These are phyloP conservation scores for Vitis vinifera DNA, from an alignment of 164 flowering plant genomes.

Conservation along the genomic window ASM3070453v1 NC_081810.1:7764001-7764500, in stretches of 20 bases:
- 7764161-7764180: slow-evolving; percentile 1
- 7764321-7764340: no score
- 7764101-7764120: no score
- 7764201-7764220: slow-evolving; percentile 23
- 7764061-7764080: no score
- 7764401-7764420: slow-evolving; percentile 10
- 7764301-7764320: neutral
- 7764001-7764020: no score
- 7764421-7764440: slow-evolving; percentile 19
- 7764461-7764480: slow-evolving; percentile 22
- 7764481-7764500: neutral
- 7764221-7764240: slow-evolving; percentile 15
- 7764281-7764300: no score
- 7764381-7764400: neutral
- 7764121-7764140: no score
- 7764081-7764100: neutral
- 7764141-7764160: no score
- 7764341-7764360: slow-evolving; percentile 15
- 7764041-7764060: no score
- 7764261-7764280: slow-evolving; percentile 18
- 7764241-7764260: slow-evolving; percentile 16
- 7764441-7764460: neutral
- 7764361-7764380: slow-evolving; percentile 20
- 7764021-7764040: no score
- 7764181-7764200: slow-evolving; percentile 17